Base-by-base conservation (phyloP, 345 rosid genomes). In the Abelmoschus esculentus region DNA sequence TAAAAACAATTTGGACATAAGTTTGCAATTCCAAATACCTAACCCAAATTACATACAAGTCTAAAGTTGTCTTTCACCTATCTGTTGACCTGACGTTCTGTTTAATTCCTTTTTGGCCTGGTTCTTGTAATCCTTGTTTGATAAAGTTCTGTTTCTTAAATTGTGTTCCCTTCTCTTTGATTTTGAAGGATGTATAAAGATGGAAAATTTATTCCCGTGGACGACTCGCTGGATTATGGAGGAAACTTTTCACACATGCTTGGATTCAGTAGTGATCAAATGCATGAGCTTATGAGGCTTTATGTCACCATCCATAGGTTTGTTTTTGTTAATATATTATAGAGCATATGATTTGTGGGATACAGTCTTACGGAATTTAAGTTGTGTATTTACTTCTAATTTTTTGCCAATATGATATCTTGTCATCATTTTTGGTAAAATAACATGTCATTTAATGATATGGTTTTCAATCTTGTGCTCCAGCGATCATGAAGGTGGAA, bases 401-500 rank as follows among this genome's bases (percentile, higher is more conserved):
- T 53, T 74, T 53, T 70, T 17, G 18, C 52, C 14, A 47, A 15
- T 17, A 34, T 58, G 63, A 26, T 65, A 12, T 28, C n/a, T 46
- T 28, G 19, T 14, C 69, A 42, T 46, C 17, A 14, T 26, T 65
- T 38, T 66, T 28, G 40, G 26, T 17, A 19, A 36, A 53, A 1
- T 36, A 17, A 68, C 31, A 6, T 53, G 49, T 55, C 38, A 9
- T 36, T 26, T 36, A 6, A 15, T 58, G 46, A 26, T 6, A 4
- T 31, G 26, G 73, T 52, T 61, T 47, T 32, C 22, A 34, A 71
- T 61, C 15, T 31, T 36, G 15, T 71, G 61, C 63, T 83, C 71
- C 86, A 95, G 99, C 85, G 99, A 95, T 74, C 99, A 91, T 61
- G 99, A 95, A 85, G 99, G 99, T 67, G 98, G 99, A 61, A 95